Conservation (phyloP, 2,329 filamentous ascomycete species). For the Allantophomopsis lycopodina region DNA sequence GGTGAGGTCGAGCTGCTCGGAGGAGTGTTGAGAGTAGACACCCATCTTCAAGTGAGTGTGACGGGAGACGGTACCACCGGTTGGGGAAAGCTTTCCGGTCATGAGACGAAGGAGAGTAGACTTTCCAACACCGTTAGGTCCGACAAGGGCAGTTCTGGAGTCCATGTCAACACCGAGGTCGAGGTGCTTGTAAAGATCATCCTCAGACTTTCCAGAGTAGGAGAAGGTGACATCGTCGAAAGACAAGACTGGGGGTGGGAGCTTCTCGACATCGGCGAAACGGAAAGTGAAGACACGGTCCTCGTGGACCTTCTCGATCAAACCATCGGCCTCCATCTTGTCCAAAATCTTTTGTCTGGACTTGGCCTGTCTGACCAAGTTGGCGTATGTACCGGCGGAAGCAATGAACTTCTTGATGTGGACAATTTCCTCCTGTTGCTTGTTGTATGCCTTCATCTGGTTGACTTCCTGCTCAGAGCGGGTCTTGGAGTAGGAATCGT, state of each 20-base stretch:
- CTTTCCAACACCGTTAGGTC: conserved; percentile 98
- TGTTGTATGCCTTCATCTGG: conserved; percentile 97
- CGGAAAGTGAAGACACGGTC: conserved; percentile 95
- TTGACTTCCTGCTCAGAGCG: conserved; percentile 88
- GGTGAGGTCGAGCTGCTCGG: conserved; percentile 94
- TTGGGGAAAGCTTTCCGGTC: conserved; percentile 87
- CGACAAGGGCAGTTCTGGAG: conserved; percentile 90
- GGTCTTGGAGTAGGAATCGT: conserved; percentile 96
- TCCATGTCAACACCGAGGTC: conserved; percentile 99
- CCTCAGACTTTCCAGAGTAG: conserved; percentile 78
- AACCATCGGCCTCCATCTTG: conserved; percentile 99
- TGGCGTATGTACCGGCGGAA: conserved; percentile 98
- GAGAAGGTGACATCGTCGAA: conserved; percentile 98
- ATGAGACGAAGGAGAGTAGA: conserved; percentile 92
- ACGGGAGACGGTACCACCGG: conserved; percentile 65
- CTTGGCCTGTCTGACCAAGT: conserved; percentile 97
- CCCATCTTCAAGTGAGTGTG: conserved; percentile 98
- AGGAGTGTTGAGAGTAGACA: conserved; percentile 96
- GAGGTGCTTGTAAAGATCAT: conserved; percentile 91
- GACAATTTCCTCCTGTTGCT: conserved; percentile 97
- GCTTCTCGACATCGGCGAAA: conserved; percentile 97
- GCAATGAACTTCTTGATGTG: conserved; percentile 99
- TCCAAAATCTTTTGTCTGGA: conserved; percentile 99
- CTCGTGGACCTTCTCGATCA: conserved; percentile 78
- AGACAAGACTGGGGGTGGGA: conserved; percentile 91